Base-by-base conservation (phyloP, 1,284 basidiomycete genomes). In the Ustilago esculenta region DNA sequence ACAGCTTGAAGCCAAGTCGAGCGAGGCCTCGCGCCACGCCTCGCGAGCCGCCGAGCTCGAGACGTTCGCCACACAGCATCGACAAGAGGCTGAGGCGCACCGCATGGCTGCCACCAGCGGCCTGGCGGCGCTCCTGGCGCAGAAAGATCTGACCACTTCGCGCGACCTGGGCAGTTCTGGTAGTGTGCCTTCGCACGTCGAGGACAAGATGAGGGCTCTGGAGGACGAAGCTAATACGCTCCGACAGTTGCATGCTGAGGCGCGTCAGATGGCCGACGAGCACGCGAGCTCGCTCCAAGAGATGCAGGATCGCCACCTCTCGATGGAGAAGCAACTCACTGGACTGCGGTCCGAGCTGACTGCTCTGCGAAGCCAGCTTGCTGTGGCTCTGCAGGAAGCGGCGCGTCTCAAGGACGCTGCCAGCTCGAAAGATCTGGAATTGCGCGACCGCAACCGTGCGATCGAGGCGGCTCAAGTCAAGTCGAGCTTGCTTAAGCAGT, bases 401-500 rank as follows among this genome's bases (percentile, higher is more conserved):
- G 89, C 88, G 7, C 87, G 87, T 21, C 83, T 92, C 61, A 89
- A 88, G 47, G 76, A 81, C 35, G 44, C 64, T 9, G 49, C 68
- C 18, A 56, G 42, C 35, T 43, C 52, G 32, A 73, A 72, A 79
- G 93, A 97, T 57, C 81, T 85, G 9, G 87, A 90, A 60, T 83
- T 92, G 37, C 85, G 85, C 35, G 89, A 90, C 51, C 88, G 88
- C 75, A 81, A 85, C 47, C 88, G 89, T 79, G 87, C 90, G 40
- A 86, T 88, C 2, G 86, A 90, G 5, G 91, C 93, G 55, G 85
- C 89, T 0, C 88, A 88, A 63, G 85, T 94, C 63, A 91, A 92
- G 69, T 84, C 92, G 63, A 87, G 86, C 30, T 89, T 93, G 84
- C 85, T 98, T 61, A 89, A 92, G 53, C 91, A 89, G 76, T 90